Evolutionary conservation across 805 yeast genomes (phyloP).

Genomic region (Candida sonorensis): DNA sequence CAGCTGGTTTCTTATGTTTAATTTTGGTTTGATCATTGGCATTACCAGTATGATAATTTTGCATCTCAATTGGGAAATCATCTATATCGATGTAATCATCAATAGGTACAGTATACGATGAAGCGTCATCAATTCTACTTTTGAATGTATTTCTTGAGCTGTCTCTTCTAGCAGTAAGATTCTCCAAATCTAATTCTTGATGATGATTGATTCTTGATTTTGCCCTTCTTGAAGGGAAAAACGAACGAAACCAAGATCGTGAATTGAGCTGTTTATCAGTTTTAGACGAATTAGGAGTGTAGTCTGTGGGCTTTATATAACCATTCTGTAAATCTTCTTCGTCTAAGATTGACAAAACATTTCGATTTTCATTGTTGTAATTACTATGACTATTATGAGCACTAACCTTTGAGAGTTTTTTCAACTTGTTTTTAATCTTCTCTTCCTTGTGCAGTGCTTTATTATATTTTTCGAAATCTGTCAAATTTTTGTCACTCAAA

Average conservation of each 20-base stretch:
- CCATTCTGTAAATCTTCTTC: constrained; percentile 18
- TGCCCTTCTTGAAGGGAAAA: too few relatives aligned
- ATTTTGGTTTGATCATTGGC: constrained; percentile 1
- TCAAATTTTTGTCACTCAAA: background rate
- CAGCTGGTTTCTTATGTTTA: background rate
- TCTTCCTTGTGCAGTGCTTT: constrained; percentile 20
- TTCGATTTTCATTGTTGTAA: constrained; percentile 2
- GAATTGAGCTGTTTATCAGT: too few relatives aligned
- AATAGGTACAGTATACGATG: constrained; percentile 17
- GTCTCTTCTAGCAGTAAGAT: too few relatives aligned
- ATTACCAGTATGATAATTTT: constrained; percentile 5
- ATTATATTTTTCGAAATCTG: constrained; percentile 27
- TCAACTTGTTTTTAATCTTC: constrained; percentile 14
- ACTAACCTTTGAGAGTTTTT: too few relatives aligned
- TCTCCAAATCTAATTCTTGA: too few relatives aligned
- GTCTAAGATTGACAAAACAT: constrained; percentile 14
- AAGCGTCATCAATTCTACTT: background rate
- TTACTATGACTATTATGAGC: background rate
- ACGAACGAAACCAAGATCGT: too few relatives aligned
- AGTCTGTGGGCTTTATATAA: constrained; percentile 10
- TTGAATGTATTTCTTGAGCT: background rate
- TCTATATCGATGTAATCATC: constrained; percentile 24
- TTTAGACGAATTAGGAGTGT: too few relatives aligned
- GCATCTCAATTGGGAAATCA: constrained; percentile 24
- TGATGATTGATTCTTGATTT: background rate